Conservation (phyloP, 1,284 basidiomycete genomes). For the Tilletia horrida region DNA sequence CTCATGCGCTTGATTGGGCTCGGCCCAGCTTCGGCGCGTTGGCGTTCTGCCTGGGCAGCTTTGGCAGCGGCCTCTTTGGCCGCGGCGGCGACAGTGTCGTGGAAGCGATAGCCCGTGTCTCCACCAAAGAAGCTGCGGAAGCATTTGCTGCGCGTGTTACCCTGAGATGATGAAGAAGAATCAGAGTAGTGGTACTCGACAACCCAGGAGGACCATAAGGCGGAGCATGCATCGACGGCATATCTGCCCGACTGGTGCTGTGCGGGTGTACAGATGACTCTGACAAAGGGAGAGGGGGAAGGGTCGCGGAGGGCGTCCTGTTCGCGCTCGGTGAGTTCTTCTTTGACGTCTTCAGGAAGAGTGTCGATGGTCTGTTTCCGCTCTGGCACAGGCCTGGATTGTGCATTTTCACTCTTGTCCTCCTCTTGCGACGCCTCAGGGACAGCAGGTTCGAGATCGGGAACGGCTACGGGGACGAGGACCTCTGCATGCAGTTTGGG, state of each 20-base stretch:
- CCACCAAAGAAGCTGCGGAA: slow-evolving; percentile 50
- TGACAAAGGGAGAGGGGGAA: background rate
- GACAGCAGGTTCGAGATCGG: no score
- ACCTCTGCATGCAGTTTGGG: background rate
- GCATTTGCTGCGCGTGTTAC: slow-evolving; percentile 2
- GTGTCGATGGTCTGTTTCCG: background rate
- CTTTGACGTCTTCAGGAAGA: background rate
- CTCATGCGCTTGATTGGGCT: slow-evolving; percentile 10
- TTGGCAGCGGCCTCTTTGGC: slow-evolving; percentile 21
- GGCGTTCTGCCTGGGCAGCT: slow-evolving; percentile 17
- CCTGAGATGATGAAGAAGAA: no score
- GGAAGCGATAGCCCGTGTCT: slow-evolving; percentile 50
- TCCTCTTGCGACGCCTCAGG: no score
- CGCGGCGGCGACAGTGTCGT: slow-evolving; percentile 27
- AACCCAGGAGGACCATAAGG: slow-evolving; percentile 48
- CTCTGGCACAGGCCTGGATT: background rate
- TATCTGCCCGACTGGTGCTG: slow-evolving; percentile 50
- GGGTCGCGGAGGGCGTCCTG: slow-evolving; percentile 6
- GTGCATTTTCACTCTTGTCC: background rate
- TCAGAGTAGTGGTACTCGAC: slow-evolving; percentile 29
- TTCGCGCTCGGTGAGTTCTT: slow-evolving; percentile 12
- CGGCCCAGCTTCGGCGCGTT: background rate
- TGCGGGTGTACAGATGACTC: slow-evolving; percentile 47
- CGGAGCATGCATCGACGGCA: slow-evolving; percentile 36
- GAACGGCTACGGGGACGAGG: background rate